Percentiles rank a stretch among this genome's conserved stretches.
Conservation (phyloP, 306 rosid genomes). For the Malus sieversii region DNA sequence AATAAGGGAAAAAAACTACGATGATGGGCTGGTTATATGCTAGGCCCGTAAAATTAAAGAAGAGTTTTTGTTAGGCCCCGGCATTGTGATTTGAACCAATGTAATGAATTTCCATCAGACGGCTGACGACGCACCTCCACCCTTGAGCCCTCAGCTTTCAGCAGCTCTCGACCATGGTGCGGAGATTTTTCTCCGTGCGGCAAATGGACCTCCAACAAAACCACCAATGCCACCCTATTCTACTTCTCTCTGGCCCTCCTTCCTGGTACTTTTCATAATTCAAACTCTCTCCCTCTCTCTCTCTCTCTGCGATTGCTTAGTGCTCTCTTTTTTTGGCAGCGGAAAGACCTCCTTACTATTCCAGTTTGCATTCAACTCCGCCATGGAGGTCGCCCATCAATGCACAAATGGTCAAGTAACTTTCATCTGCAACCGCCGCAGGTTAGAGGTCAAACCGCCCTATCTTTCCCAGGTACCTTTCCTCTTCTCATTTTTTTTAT, state of each 20-base stretch:
- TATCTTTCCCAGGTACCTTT: constrained; percentile 67
- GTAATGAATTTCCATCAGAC: not conserved
- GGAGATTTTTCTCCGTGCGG: constrained; percentile 47
- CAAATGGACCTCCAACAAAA: constrained; percentile 5
- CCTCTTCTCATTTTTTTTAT: not conserved
- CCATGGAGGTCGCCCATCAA: constrained; percentile 15
- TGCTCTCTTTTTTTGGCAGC: constrained; percentile 14
- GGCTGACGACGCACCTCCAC: not conserved
- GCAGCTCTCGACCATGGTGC: constrained; percentile 27
- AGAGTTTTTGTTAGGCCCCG: not conserved
- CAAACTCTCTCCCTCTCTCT: not conserved
- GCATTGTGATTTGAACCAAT: not conserved
- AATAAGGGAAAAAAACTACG: not conserved
- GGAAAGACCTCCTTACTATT: constrained; percentile 79
- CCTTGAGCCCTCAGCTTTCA: not conserved
- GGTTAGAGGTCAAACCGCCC: constrained; percentile 66
- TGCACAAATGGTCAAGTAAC: constrained; percentile 30
- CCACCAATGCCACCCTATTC: constrained; percentile 18
- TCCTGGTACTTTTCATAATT: constrained; percentile 34
- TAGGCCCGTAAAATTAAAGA: not conserved
- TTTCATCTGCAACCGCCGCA: constrained; percentile 58
- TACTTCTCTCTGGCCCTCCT: constrained; percentile 86
- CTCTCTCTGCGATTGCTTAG: not conserved
- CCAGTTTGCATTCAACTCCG: constrained; percentile 72
- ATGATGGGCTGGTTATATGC: not conserved